Percentiles rank a stretch among this genome's conserved stretches.
Conservation (phyloP, 2,329 filamentous ascomycete species). For the Nemania diffusa region DNA sequence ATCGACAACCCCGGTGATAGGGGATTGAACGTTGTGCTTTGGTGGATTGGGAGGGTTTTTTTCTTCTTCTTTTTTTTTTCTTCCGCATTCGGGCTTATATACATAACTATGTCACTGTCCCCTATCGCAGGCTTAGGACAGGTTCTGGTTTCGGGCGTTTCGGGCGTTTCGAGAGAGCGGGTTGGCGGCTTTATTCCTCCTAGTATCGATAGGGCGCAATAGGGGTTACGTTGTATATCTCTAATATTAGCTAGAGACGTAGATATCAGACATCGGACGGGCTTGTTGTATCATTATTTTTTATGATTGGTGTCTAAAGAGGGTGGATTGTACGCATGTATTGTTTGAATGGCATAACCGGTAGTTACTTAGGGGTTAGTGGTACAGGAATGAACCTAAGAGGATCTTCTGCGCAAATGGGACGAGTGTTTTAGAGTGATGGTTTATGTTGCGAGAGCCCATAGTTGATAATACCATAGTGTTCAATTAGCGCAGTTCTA, state of each 20-base stretch:
- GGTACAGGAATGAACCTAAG: neutral
- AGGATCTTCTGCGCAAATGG: neutral
- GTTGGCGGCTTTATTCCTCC: neutral
- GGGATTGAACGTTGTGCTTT: neutral
- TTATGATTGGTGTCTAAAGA: neutral
- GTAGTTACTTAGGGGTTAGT: neutral
- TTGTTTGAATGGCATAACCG: neutral
- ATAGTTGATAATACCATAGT: neutral
- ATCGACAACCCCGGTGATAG: neutral
- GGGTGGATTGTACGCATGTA: neutral
- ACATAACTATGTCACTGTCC: neutral
- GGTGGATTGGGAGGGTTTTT: neutral
- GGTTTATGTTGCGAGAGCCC: too few species aligned
- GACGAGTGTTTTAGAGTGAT: neutral
- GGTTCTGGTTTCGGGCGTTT: neutral
- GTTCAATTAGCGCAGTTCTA: neutral
- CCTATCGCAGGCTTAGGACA: neutral
- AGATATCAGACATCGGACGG: neutral
- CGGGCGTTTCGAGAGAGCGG: neutral
- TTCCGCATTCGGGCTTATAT: neutral
- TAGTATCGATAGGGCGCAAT: neutral
- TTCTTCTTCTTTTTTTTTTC: neutral
- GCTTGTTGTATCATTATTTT: neutral
- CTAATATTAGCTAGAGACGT: neutral
- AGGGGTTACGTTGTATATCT: neutral